Base-by-base conservation (phyloP, 164 flowering plant species). In the Annona squamosa region DNA sequence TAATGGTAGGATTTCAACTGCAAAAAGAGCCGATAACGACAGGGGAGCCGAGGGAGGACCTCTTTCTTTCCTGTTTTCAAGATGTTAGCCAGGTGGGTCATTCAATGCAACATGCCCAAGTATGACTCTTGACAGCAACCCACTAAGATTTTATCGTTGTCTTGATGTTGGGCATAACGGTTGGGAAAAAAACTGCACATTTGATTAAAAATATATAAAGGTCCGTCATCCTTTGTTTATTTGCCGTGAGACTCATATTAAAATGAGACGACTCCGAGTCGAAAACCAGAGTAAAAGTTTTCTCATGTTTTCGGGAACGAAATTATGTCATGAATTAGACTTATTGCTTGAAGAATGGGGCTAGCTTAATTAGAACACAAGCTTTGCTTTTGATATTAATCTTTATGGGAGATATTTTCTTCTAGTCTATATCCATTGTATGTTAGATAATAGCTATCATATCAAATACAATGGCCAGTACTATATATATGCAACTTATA, bases 161-260 rank as follows among this genome's bases (percentile, higher is more conserved):
- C 81, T 56, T 77, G 66, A 62, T 72, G 74, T 77, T 85, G 86
- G 83, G 69, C 81, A 83, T 82, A 85, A 80, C 89, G 72, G 87
- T 87, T 86, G 86, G 77, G 87, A 86, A 83, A 86, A 83, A 84
- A 73, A 75, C 48, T 44, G 17, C 57, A 48, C 37, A 2, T 63
- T 48, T 44, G 63, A 52, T 2, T 9, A 52, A 52, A 52, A 52
- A 52, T 52, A 2, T 52, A 52, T 52, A 5, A 52, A 52, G 13
- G 13, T 52, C 59, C 10, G 7, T 17, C 41, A 44, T 18, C 19
- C 10, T 9, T 68, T 46, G 65, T 63, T 63, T 52, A 52, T 52
- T 9, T 52, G 59, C 9, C 7, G 13, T 52, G 3, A 52, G 13
- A 52, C 17, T 52, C 59, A 26, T 26, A 26, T 26, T 26, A 26